Base-by-base conservation (phyloP, 208 protist genomes). In the Borovskyia barvae region DNA sequence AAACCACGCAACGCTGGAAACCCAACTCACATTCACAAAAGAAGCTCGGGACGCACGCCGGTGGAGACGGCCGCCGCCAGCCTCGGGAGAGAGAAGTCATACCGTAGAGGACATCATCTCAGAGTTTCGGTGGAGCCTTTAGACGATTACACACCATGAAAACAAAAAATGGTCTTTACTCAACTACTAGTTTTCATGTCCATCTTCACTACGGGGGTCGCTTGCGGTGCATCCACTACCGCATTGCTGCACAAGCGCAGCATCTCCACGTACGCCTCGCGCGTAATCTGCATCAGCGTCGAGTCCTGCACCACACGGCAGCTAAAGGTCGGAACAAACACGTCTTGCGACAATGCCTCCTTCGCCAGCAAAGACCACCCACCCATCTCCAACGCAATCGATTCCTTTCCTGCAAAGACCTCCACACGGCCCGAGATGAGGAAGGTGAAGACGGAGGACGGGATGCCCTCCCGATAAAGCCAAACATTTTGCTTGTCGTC, bases 401-500 rank as follows among this genome's bases (percentile, higher is more conserved):
- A 82, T 57, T 92, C 88, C 49, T 85, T 81, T 12, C 86, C 90
- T 2, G 82, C 84, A 65, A 95, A 93, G 3, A 93, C 80, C 73
- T 95, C 84, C 26, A 95, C 84, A 6, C 73, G 73, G 33, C 91
- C 91, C 24, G 85, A 72, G 26, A 97, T 78, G 36, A 97, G 72
- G 20, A 97, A 50, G 2, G 91, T 95, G 68, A 97, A 94, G 24
- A 87, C 64, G 35, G 77, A 72, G 25, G 88, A 85, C 15, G 88
- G 82, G 2, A 90, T 67, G 28, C 87, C 85, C 49, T 81, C 72
- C 7, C 85, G 81, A 66, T 97, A 97, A 22, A 97, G 69, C 88
- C 91, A 97, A 19, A 97, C 75, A 48, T 94, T 97, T 59, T 88
- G 80, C 49, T 86, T 87, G 61, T 93, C 84, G 8, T 93, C 78